Base-by-base conservation (phyloP, 2,329 filamentous ascomycete genomes). In the Xylogone sp. region DNA sequence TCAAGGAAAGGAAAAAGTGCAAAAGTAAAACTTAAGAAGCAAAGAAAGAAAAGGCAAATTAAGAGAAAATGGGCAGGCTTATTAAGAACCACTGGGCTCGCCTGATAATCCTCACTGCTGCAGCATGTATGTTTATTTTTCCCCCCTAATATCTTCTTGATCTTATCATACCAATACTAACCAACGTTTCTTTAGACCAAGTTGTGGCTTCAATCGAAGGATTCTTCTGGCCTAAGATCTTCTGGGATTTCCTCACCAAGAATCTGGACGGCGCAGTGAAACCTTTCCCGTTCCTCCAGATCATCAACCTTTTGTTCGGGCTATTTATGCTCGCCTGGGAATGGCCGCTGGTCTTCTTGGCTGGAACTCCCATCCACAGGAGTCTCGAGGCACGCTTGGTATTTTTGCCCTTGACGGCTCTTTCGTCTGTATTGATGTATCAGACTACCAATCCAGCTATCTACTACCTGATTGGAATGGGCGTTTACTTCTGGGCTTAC, bases 51-150 rank as follows among this genome's bases (percentile, higher is more conserved):
- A 57, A 59, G n/a, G n/a, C n/a, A n/a, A 96, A 96, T 52, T 45
- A 51, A 51, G 42, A 51, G 58, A 72, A 58, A 59, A 99, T 99
- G 94, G 94, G 94, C 71, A 94, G 87, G 74, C 85, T 99, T 68
- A 97, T 99, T 77, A 99, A 99, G 81, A 97, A 97, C 77, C 94
- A 99, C 77, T 96, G 90, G 90, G 94, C 91, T 62, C 87, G 94
- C 55, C 85, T 99, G 65, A 94, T 99, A 67, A 81, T 96, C 71
- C 77, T 99, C 68, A 90, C 89, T 22, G 90, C 94, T 34, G 87
- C 90, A 62, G 62, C 62, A 52, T 77, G 74, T 77, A 71, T 29
- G 74, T 61, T 45, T 46, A 47, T 53, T 53, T 42, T 42, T 24
- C 56, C 47, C 50, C 43, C 48, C 43, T 24, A 52, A 27, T 10